phyloP scores from a whole-genome alignment of 2,329 filamentous ascomycete genomes.

The Diaporthe capsici region DNA sequence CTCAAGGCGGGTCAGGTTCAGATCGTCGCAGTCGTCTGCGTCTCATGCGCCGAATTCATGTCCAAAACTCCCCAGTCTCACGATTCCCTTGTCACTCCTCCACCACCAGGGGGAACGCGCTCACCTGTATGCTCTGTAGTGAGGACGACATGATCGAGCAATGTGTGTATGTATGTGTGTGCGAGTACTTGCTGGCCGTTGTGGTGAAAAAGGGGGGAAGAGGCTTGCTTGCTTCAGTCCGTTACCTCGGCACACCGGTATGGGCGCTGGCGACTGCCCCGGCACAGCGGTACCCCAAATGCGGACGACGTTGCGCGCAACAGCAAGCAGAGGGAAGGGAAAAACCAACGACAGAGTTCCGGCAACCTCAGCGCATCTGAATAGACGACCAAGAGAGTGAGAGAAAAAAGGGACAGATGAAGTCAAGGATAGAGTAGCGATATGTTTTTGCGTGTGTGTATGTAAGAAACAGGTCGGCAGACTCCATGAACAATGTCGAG shows the following conservation, averaged over 20 bases:
- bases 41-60: neutral
- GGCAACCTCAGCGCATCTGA: neutral
- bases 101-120: neutral
- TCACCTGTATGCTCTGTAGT: constrained; percentile 39
- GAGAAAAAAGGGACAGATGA: neutral
- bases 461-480: constrained; percentile 3
- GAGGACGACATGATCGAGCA: constrained; percentile 34
- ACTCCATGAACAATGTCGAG: neutral
- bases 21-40: neutral
- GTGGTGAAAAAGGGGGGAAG: neutral
- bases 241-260: constrained; percentile 37
- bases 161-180: neutral
- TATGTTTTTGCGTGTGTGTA: neutral
- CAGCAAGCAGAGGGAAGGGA: neutral
- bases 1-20: neutral
- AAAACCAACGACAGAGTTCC: neutral
- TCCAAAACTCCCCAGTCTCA: neutral
- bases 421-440: neutral
- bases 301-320: neutral
- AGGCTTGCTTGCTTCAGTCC: neutral
- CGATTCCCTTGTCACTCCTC: neutral
- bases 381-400: too few species aligned
- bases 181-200: neutral
- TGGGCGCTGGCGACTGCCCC: constrained; percentile 8
- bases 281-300: constrained; percentile 25